These are phyloP conservation scores for Rhizophagus clarus DNA, from an alignment of 192 early-diverging fungal species.

Conservation along the genomic window DNA sequence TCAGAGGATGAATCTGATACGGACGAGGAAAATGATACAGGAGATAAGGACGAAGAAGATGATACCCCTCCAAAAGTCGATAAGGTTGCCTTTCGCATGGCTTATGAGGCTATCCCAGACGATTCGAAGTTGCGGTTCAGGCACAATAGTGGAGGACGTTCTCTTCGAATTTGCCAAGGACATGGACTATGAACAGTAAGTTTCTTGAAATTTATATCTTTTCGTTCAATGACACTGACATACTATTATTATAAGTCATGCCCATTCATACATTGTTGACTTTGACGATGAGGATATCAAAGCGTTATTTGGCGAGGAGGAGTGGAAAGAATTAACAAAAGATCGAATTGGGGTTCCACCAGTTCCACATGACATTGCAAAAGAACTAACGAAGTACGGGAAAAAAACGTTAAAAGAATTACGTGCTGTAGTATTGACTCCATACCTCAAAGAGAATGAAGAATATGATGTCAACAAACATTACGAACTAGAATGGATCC, in stretches of 20 bases:
- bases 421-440: background rate
- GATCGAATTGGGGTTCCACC: conserved; percentile 10
- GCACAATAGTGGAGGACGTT: conserved; percentile 24
- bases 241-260: conserved; percentile 27
- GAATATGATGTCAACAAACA: conserved; percentile 15
- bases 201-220: conserved; percentile 12
- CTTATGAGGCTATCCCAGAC: conserved; percentile 24
- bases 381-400: conserved; percentile 17
- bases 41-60: background rate
- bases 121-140: conserved; percentile 16
- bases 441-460: conserved; percentile 13
- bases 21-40: background rate
- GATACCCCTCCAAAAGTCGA: conserved; percentile 4
- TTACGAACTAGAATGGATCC: no score
- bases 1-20: conserved; percentile 2
- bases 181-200: conserved; percentile 31
- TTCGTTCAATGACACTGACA: conserved; percentile 20
- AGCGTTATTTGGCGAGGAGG: conserved; percentile 7
- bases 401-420: no score
- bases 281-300: conserved; percentile 27
- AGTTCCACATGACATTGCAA: conserved; percentile 16
- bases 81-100: conserved; percentile 15
- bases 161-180: conserved; percentile 25
- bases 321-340: conserved; percentile 29
- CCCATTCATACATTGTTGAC: conserved; percentile 26